Evolutionary conservation across 2,329 filamentous ascomycete genomes (phyloP).

Genomic region (Periglandula ipomoeae): DNA sequence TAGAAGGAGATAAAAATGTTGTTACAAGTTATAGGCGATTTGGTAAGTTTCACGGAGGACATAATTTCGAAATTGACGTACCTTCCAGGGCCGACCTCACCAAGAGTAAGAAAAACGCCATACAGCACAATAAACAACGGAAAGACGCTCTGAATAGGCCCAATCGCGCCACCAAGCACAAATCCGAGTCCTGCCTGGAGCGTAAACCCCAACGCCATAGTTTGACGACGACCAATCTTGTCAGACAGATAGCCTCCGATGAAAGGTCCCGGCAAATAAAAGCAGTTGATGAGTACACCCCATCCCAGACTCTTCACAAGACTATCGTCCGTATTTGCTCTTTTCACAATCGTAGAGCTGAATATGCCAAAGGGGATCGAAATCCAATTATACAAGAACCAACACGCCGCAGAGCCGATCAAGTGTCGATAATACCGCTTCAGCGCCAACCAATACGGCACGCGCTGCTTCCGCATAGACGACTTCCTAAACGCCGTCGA

Average conservation of each 20-base stretch:
- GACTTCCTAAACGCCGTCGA: too few species aligned
- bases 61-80: not conserved
- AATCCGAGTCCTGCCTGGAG: slow-evolving; percentile 73
- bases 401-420: too few species aligned
- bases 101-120: slow-evolving; percentile 28
- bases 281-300: slow-evolving; percentile 80
- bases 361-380: not conserved
- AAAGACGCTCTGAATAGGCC: slow-evolving; percentile 46
- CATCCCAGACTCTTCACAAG: too few species aligned
- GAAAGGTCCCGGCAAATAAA: slow-evolving; percentile 77
- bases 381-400: too few species aligned
- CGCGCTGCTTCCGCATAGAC: too few species aligned
- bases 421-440: not conserved
- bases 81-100: slow-evolving; percentile 66
- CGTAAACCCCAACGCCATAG: slow-evolving; percentile 60
- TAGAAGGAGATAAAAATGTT: too few species aligned
- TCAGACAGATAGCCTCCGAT: slow-evolving; percentile 70
- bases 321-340: not conserved
- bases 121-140: slow-evolving; percentile 27
- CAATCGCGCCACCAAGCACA: slow-evolving; percentile 77
- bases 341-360: not conserved
- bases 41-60: too few species aligned
- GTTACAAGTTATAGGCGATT: too few species aligned
- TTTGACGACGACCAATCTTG: slow-evolving; percentile 66
- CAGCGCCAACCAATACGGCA: not conserved